Conservation (phyloP, 352 stramenopile genomes). For the Phytopythium kandeliae region DNA sequence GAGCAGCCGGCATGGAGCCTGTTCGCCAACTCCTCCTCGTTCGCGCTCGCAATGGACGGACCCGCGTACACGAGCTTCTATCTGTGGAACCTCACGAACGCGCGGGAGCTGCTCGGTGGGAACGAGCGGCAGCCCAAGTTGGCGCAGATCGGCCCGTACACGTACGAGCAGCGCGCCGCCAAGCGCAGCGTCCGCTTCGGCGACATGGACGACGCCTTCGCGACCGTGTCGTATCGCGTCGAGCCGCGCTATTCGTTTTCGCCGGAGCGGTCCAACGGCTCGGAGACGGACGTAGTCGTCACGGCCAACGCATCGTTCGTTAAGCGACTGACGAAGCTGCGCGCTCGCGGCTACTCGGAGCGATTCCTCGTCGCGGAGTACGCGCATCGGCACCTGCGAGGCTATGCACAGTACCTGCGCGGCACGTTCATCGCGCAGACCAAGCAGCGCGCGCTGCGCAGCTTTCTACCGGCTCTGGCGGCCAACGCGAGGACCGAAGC, state of each 20-base stretch:
- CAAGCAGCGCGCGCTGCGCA: conserved; percentile 44
- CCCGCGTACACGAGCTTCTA: conserved; percentile 55
- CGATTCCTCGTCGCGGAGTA: conserved; percentile 54
- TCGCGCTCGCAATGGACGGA: conserved; percentile 43
- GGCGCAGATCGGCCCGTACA: conserved; percentile 56
- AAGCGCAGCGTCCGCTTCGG: conserved; percentile 47
- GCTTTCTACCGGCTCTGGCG: conserved; percentile 36
- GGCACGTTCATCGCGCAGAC: conserved; percentile 48
- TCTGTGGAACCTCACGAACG: conserved; percentile 71
- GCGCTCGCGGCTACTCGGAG: conserved; percentile 37
- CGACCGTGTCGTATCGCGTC: conserved; percentile 47
- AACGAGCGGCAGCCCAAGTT: conserved; percentile 17
- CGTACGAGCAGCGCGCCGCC: conserved; percentile 51
- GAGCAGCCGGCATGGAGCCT: conserved; percentile 5
- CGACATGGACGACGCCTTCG: conserved; percentile 13
- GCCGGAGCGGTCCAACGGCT: conserved; percentile 50
- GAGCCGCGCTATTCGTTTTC: conserved; percentile 37
- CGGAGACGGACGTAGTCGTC: conserved; percentile 42
- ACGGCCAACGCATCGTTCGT: conserved; percentile 61
- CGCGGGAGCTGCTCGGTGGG: conserved; percentile 24
- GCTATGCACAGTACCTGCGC: conserved; percentile 35
- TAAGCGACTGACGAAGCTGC: conserved; percentile 41
- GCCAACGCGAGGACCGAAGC: conserved; percentile 24
- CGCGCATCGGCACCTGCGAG: conserved; percentile 38
- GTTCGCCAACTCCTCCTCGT: conserved; percentile 20